Evolutionary conservation across 2,329 filamentous ascomycete species (phyloP).

Genomic region (Sclerotinia spermophila): DNA sequence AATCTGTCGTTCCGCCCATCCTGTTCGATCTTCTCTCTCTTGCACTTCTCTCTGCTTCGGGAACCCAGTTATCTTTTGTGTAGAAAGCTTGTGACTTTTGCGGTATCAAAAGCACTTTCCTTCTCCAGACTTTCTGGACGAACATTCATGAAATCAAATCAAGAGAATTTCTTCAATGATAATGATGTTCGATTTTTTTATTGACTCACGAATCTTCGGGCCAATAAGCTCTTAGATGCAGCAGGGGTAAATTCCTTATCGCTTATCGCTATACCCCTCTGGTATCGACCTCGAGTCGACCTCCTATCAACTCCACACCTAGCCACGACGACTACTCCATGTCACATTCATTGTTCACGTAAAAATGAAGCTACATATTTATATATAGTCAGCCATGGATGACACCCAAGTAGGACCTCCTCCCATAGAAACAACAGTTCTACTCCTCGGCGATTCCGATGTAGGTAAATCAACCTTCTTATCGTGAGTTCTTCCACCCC

Average conservation of each 20-base stretch:
- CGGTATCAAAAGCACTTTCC: background rate
- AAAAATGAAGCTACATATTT: background rate
- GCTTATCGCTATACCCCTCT: conserved; percentile 10
- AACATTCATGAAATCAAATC: conserved; percentile 12
- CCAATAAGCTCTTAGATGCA: conserved; percentile 9
- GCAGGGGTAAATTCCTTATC: conserved; percentile 17
- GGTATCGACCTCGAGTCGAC: too few relatives aligned
- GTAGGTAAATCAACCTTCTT: conserved; percentile 61
- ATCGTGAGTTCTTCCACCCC: conserved; percentile 46
- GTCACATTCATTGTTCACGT: background rate
- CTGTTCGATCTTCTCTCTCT: conserved; percentile 14
- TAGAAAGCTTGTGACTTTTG: background rate
- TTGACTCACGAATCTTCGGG: conserved; percentile 7
- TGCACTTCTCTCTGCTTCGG: conserved; percentile 15
- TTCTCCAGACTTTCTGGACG: background rate
- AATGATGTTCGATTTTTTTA: background rate
- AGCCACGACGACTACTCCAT: background rate
- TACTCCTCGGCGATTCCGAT: conserved; percentile 56
- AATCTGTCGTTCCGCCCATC: conserved; percentile 42
- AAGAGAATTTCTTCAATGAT: background rate
- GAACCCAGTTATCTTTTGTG: background rate
- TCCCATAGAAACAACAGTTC: conserved; percentile 47
- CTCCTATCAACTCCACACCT: background rate
- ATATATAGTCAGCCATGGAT: conserved; percentile 21
- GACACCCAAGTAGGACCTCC: conserved; percentile 30